A percentile compares a stretch with the other conserved stretches of the same genome.
These are phyloP conservation scores for Cryptosporidium ryanae DNA, from an alignment of 169 alveolate genomes.

Conservation along the genomic window DNA sequence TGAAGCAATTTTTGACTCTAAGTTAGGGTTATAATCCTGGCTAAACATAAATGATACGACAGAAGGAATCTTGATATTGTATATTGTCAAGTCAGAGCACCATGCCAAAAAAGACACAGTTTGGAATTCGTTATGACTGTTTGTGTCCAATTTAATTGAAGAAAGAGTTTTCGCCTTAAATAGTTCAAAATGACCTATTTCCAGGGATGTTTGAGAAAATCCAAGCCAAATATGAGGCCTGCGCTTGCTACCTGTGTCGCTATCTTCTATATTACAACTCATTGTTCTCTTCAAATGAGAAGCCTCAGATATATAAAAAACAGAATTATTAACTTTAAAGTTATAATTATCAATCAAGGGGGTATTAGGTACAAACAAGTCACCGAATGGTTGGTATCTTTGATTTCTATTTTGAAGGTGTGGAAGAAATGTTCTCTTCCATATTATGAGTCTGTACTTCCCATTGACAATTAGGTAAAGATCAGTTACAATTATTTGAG, in stretches of 20 bases:
- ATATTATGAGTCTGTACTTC: slow-evolving; percentile 53
- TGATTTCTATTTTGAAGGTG: slow-evolving; percentile 66
- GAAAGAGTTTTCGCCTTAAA: slow-evolving; percentile 9
- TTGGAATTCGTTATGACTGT: slow-evolving; percentile 14
- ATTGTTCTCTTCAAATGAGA: not conserved
- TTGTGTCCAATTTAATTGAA: slow-evolving; percentile 1
- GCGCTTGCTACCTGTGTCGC: not conserved
- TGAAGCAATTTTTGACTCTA: slow-evolving; percentile 27
- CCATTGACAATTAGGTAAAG: slow-evolving; percentile 53
- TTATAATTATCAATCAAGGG: slow-evolving; percentile 14
- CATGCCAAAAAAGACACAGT: slow-evolving; percentile 55
- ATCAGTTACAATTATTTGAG: slow-evolving; percentile 59
- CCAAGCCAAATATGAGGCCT: slow-evolving; percentile 69
- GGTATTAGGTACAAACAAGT: slow-evolving; percentile 53
- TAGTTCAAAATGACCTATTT: not conserved
- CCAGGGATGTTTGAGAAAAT: slow-evolving; percentile 34
- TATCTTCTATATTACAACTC: slow-evolving; percentile 9
- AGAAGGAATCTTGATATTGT: slow-evolving; percentile 41
- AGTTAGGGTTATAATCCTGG: slow-evolving; percentile 26
- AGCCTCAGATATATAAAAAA: not conserved
- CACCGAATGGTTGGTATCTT: slow-evolving; percentile 73
- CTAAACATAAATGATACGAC: slow-evolving; percentile 22
- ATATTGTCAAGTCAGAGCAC: slow-evolving; percentile 70
- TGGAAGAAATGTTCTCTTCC: slow-evolving; percentile 52
- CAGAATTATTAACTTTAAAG: not conserved